phyloP scores from a whole-genome alignment of 2,329 filamentous ascomycete genomes.

The Alternaria alternata region DNA sequence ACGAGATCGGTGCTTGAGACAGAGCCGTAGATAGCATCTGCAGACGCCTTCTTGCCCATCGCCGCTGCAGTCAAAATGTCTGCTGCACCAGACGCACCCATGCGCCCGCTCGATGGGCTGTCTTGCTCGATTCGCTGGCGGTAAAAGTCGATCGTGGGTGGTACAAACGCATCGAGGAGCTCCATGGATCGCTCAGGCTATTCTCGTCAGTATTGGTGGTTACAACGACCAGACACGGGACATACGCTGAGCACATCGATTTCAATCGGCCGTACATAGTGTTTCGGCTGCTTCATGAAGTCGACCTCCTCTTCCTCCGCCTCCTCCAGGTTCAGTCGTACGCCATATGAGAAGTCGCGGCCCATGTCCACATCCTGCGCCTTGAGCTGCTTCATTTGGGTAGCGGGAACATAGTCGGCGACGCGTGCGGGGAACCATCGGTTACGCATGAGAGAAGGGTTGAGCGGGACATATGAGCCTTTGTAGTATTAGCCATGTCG shows the following conservation, averaged over 20 bases:
- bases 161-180: constrained; percentile 59
- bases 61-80: constrained; percentile 48
- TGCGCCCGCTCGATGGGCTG: constrained; percentile 38
- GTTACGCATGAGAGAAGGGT: constrained; percentile 64
- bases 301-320: constrained; percentile 34
- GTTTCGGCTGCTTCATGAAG: constrained; percentile 24
- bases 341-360: constrained; percentile 58
- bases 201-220: constrained; percentile 26
- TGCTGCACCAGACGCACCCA: constrained; percentile 47
- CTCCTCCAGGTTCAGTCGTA: constrained; percentile 41
- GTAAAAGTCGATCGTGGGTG: constrained; percentile 58
- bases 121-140: constrained; percentile 54
- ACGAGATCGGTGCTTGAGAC: constrained; percentile 64
- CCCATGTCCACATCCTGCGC: constrained; percentile 55
- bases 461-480: constrained; percentile 63
- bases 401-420: constrained; percentile 61
- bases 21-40: constrained; percentile 60
- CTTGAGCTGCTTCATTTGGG: constrained; percentile 56
- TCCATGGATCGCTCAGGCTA: constrained; percentile 56
- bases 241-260: constrained; percentile 53
- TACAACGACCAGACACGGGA: neutral
- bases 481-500: constrained; percentile 27
- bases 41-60: constrained; percentile 37
- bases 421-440: constrained; percentile 60
- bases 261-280: constrained; percentile 50